Conservation (phyloP, 2,329 filamentous ascomycete genomes). For the Ascochyta pisi region DNA sequence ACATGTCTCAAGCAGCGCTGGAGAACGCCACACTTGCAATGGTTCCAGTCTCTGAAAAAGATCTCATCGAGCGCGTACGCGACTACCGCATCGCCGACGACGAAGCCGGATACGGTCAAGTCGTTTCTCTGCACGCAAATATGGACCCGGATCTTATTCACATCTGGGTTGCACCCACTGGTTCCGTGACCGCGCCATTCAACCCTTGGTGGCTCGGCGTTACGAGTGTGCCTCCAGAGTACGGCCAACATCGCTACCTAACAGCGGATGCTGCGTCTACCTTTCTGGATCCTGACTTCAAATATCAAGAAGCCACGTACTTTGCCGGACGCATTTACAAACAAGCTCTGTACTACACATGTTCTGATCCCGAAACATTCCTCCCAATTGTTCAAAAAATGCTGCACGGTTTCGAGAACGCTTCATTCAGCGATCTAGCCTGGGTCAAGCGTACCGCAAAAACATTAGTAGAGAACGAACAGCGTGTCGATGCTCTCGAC, state of each 20-base stretch:
- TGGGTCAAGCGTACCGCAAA: constrained; percentile 35
- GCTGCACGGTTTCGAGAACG: constrained; percentile 38
- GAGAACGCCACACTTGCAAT: constrained; percentile 50
- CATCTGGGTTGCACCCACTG: constrained; percentile 45
- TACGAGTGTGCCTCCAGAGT: constrained; percentile 38
- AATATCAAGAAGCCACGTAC: constrained; percentile 38
- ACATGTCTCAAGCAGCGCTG: constrained; percentile 47
- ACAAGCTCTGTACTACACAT: constrained; percentile 40
- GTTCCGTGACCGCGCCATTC: constrained; percentile 46
- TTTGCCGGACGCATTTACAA: constrained; percentile 40
- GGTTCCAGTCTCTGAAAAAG: constrained; percentile 58
- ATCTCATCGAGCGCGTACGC: constrained; percentile 53
- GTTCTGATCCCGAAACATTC: constrained; percentile 32
- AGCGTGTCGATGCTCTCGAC: constrained; percentile 23
- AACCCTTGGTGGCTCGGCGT: constrained; percentile 48
- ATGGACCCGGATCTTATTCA: constrained; percentile 42
- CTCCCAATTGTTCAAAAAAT: constrained; percentile 35
- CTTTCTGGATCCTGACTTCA: constrained; percentile 45
- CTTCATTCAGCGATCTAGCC: constrained; percentile 28
- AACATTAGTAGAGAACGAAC: constrained; percentile 24
- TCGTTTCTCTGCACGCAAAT: constrained; percentile 35
- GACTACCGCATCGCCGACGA: constrained; percentile 47
- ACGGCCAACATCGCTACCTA: constrained; percentile 45
- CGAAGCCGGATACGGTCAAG: constrained; percentile 48
- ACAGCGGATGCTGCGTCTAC: constrained; percentile 43